These are phyloP conservation scores for Hymenoscyphus fructigenus DNA, from an alignment of 2,329 filamentous ascomycete genomes.

Conservation along the genomic window DNA sequence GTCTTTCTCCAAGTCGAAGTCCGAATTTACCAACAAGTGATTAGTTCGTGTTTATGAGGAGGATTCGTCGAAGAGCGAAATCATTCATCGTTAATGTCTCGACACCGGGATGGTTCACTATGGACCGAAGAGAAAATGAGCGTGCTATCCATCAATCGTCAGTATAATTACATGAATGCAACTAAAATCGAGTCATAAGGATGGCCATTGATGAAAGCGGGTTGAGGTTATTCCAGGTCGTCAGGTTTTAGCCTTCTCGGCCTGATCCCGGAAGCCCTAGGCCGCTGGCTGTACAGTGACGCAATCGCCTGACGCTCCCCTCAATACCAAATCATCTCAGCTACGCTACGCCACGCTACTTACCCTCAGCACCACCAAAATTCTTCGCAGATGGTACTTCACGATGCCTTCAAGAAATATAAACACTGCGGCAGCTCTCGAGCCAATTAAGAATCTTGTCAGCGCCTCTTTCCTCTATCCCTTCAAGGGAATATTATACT, in stretches of 20 bases:
- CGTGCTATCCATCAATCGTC: too few relatives aligned
- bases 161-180: too few relatives aligned
- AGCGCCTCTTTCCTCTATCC: slow-evolving; percentile 48
- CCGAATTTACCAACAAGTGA: too few relatives aligned
- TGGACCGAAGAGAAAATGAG: too few relatives aligned
- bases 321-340: not conserved
- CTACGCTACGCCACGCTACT: not conserved
- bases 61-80: too few relatives aligned
- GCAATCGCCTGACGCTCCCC: not conserved
- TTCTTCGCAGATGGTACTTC: not conserved
- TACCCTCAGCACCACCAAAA: not conserved
- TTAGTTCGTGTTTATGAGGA: too few relatives aligned
- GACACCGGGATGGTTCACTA: too few relatives aligned
- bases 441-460: slow-evolving; percentile 30
- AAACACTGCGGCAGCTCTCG: slow-evolving; percentile 11
- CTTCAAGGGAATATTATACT: slow-evolving; percentile 78
- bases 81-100: too few relatives aligned
- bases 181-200: too few relatives aligned
- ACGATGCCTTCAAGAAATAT: slow-evolving; percentile 1
- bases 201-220: too few relatives aligned
- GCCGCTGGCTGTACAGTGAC: not conserved
- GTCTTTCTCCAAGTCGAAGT: too few relatives aligned
- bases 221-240: not conserved
- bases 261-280: not conserved
- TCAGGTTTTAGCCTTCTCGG: not conserved